phyloP scores from a whole-genome alignment of 192 early-diverging fungal genomes.

The Backusella tarrabulga region DNA sequence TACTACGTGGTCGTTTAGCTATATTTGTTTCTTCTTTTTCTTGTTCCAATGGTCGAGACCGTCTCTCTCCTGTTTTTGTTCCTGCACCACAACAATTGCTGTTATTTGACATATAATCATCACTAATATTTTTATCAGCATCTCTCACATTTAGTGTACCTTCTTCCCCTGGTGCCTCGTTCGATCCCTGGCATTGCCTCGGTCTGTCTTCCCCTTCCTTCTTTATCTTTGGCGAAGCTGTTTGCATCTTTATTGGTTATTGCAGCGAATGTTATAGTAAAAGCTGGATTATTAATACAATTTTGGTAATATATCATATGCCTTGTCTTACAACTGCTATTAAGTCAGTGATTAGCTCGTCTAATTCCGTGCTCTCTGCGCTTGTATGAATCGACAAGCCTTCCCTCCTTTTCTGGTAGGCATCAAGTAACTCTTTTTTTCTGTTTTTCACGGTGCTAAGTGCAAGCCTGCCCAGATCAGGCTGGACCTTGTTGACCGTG shows the following conservation, averaged over 20 bases:
- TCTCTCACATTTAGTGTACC: neutral
- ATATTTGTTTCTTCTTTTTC: neutral
- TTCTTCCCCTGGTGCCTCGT: neutral
- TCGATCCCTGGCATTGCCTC: neutral
- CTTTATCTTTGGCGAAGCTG: neutral
- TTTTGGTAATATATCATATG: neutral
- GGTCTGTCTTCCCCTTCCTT: neutral
- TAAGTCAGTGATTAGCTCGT: neutral
- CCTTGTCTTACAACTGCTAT: neutral
- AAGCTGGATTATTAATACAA: neutral
- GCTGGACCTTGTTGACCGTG: neutral
- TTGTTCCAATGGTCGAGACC: neutral
- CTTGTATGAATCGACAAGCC: slow-evolving; percentile 5
- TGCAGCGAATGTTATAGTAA: neutral
- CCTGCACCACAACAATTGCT: neutral
- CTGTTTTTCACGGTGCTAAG: slow-evolving; percentile 5
- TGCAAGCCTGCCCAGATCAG: neutral
- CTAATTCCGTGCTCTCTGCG: neutral
- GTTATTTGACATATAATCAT: neutral
- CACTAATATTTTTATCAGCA: neutral
- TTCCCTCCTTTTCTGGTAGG: neutral
- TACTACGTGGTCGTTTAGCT: neutral
- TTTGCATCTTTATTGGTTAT: neutral
- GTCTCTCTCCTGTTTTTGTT: neutral
- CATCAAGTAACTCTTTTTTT: neutral